Evolutionary conservation across 192 early-diverging fungal species (phyloP), one percentile per base, ranked within the genome.

Genomic region (Phlyctochytrium planicorne): DNA sequence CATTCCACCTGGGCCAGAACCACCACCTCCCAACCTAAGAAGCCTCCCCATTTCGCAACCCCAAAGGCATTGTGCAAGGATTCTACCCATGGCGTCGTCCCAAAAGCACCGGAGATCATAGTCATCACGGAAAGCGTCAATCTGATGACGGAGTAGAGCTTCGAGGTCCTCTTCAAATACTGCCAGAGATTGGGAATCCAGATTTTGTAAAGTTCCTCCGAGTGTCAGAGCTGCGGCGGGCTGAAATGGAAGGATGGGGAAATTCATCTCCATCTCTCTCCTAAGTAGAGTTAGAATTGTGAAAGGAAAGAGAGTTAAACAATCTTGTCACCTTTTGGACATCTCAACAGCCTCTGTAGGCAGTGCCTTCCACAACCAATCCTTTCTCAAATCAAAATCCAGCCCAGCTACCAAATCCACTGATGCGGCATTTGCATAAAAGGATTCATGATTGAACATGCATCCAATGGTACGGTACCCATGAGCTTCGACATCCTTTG

Each of bases 381-480:
- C 36, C 20, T 65, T 40, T 10, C 23, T 31, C 53, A 72, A 31
- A 30, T 72, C 64, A 50, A 57, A 66, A 1, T 20, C 20, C 12
- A 16, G 4, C 20, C 56, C 59, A 23, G 16, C 6, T 20, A 66
- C 35, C 17, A n/a, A 20, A 63, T 74, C 66, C 30, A 30, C 47
- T 3, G 30, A 52, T 0, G 25, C 61, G 24, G 73, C 61, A 52
- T 72, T 67, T 4, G 70, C 74, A 59, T 63, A 75, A 33, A 75
- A 73, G 23, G 53, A 52, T 62, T 75, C 65, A 10, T 73, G 62
- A 56, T 73, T 73, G 33, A 75, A 75, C 32, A 62, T 1, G 37
- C 74, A 75, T 16, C 74, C 74, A 20, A 70, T n/a, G 3, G 27
- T 65, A 3, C 64, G 31, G 24, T 64, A 59, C 53, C 55, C 34